Evolutionary conservation across 176 grass and related monocot genomes (phyloP).

Genomic region (Zea mays): DNA sequence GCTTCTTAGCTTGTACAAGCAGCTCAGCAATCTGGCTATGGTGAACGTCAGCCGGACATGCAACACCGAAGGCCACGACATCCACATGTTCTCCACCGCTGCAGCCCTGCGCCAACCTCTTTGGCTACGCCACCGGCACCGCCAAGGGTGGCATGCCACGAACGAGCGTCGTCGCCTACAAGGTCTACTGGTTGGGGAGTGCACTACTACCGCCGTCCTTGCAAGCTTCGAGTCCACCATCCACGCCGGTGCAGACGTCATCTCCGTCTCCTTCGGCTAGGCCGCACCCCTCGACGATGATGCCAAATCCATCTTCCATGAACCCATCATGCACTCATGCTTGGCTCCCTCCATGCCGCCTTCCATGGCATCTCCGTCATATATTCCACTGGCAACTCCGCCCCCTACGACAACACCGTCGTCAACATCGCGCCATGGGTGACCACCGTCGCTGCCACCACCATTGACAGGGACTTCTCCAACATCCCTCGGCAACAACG

Average conservation of each 20-base stretch:
- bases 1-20: too few relatives aligned
- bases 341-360: constrained; percentile 74
- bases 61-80: constrained; percentile 70
- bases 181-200: constrained; percentile 59
- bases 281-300: constrained; percentile 4
- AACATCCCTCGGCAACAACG: constrained; percentile 52
- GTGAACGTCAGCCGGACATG: constrained; percentile 46
- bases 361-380: constrained; percentile 50
- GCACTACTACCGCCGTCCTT: constrained; percentile 57
- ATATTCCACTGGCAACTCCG: constrained; percentile 68
- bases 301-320: constrained; percentile 12
- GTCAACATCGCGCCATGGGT: constrained; percentile 71
- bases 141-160: constrained; percentile 66
- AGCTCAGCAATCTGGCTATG: background rate
- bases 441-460: constrained; percentile 72
- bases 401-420: constrained; percentile 43
- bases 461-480: constrained; percentile 67
- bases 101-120: constrained; percentile 55
- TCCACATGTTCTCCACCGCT: constrained; percentile 80
- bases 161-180: constrained; percentile 65
- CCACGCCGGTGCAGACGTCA: constrained; percentile 63
- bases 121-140: constrained; percentile 63
- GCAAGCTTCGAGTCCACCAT: constrained; percentile 74
- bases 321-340: constrained; percentile 48
- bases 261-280: constrained; percentile 65